Evolutionary conservation across 2,329 filamentous ascomycete species (phyloP), one percentile per base, ranked within the genome.

Genomic region (Botrytis paeoniae): DNA sequence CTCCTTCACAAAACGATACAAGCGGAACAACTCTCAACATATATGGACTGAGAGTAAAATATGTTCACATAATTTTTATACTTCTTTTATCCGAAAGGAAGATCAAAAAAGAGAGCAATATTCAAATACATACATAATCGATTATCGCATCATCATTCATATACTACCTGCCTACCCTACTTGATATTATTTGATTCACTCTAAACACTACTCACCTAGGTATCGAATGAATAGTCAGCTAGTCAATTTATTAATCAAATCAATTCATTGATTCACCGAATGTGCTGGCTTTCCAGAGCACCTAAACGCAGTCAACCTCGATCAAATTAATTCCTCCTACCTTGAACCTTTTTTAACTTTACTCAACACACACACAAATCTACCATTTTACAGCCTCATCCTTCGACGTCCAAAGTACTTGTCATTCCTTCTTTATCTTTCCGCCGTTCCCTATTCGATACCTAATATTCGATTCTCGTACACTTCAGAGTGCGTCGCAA

Each of bases 401-500:
- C 70, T 74, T 65, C 60, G 16, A 70, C 60, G 29, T 45, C 51
- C 22, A 66, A 60, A 39, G 32, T 51, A 48, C 25, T 51, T 61
- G 37, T 70, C 35, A 63, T 64, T 65, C 66, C 43, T 74, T 71
- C 73, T 54, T 75, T 25, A 25, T 63, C 70, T 32, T 39, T 37
- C 59, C 69, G 61, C n/a, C 59, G 39, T 41, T 41, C 37, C 48
- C 51, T 14, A 69, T 57, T 51, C 43, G 45, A 64, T 57, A 54
- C 45, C 20, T 35, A 41, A 54, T 43, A 59, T 65, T 66, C 61
- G 60, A 64, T 71, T 71, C 69, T 71, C 73, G 68, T 73, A 74
- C 73, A 74, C 66, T 72, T 73, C 73, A 74, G 59, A 59, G 72
- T 71, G 75, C 74, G 73, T 78, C 75, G 76, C 78, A 77, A 78